These are phyloP conservation scores for Leucosporidium yakuticum DNA, from an alignment of 768 basidiomycete genomes.

Conservation along the genomic window DNA sequence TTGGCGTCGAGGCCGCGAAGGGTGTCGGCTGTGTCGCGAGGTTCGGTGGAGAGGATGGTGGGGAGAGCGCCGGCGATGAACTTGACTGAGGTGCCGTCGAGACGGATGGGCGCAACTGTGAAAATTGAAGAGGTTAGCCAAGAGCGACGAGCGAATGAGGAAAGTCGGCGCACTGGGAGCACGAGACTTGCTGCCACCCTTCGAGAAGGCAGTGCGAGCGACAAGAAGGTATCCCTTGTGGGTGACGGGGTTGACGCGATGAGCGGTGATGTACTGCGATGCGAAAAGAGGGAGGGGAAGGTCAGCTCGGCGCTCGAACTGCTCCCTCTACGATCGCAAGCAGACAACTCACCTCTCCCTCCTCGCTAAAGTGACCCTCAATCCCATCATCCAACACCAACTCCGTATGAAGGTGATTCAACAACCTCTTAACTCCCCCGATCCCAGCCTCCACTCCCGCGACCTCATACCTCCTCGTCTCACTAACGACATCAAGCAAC, in stretches of 20 bases:
- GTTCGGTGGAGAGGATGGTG: slow-evolving; percentile 59
- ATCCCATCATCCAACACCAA: slow-evolving; percentile 80
- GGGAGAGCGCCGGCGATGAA: slow-evolving; percentile 76
- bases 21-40: slow-evolving; percentile 32
- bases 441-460: slow-evolving; percentile 47
- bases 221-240: slow-evolving; percentile 90
- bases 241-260: slow-evolving; percentile 81
- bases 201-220: slow-evolving; percentile 76
- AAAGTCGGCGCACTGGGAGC: slow-evolving; percentile 57
- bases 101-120: slow-evolving; percentile 75
- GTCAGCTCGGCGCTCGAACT: not conserved
- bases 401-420: slow-evolving; percentile 85
- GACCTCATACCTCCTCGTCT: slow-evolving; percentile 70
- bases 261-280: slow-evolving; percentile 79
- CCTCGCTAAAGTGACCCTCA: slow-evolving; percentile 95
- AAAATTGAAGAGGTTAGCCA: not conserved
- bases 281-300: not conserved
- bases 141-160: not conserved
- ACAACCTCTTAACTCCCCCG: slow-evolving; percentile 53
- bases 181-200: slow-evolving; percentile 69
- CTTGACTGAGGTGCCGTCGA: slow-evolving; percentile 68
- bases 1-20: slow-evolving; percentile 31
- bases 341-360: slow-evolving; percentile 68
- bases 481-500: slow-evolving; percentile 78
- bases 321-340: not conserved